Percentiles rank a stretch among this genome's conserved stretches.
Evolutionary conservation across 2,329 filamentous ascomycete species (phyloP).

Genomic region (Ceratocystis alfenasii): DNA sequence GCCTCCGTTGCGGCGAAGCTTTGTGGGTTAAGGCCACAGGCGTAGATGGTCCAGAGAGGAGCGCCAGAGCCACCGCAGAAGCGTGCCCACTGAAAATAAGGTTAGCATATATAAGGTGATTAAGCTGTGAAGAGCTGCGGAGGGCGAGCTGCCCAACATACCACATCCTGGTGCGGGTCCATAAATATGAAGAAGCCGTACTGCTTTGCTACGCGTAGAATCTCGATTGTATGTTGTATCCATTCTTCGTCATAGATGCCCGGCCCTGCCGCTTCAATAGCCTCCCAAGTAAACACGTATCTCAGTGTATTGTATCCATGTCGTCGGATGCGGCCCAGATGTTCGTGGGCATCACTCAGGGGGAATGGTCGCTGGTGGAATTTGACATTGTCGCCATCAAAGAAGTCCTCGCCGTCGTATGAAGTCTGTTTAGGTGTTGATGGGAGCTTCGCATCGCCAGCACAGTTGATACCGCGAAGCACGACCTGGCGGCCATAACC

Average conservation of each 20-base stretch:
- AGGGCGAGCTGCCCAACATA: conserved; percentile 36
- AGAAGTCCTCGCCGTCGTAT: conserved; percentile 67
- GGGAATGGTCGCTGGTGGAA: conserved; percentile 81
- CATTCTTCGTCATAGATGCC: conserved; percentile 89
- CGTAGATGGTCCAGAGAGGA: conserved; percentile 95
- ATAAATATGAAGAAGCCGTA: conserved; percentile 97
- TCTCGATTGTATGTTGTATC: conserved; percentile 78
- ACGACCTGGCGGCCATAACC: conserved; percentile 69
- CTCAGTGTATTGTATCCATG: conserved; percentile 95
- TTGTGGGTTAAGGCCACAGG: conserved; percentile 78
- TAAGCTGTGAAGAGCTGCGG: background rate
- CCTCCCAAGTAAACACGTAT: conserved; percentile 98
- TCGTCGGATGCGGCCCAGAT: conserved; percentile 74
- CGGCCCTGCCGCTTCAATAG: conserved; percentile 85
- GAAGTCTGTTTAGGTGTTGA: conserved; percentile 71
- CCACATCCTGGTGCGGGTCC: conserved; percentile 97
- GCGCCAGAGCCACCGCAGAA: conserved; percentile 91
- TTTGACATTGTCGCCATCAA: conserved; percentile 80
- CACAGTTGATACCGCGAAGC: conserved; percentile 86
- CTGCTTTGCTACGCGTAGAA: conserved; percentile 69
- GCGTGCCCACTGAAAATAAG: conserved; percentile 61
- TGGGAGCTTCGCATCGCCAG: conserved; percentile 81
- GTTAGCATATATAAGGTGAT: conserved; percentile 26
- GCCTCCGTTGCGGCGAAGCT: conserved; percentile 79
- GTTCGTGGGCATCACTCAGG: conserved; percentile 66